Conservation (phyloP, 73 alveolate species). For the Paramecium caudatum region DNA sequence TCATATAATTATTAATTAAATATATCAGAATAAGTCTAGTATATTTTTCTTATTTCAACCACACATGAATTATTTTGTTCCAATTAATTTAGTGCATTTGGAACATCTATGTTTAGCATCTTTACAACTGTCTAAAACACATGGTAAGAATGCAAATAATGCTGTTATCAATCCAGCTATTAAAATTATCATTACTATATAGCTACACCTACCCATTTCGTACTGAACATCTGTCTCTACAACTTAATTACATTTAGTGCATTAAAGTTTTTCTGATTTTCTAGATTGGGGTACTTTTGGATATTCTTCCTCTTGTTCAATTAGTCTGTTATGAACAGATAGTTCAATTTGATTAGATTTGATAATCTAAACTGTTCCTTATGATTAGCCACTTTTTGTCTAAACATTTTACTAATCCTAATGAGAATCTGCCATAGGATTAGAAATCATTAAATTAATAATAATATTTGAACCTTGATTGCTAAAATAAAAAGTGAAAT, state of each 20-base stretch:
- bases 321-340: neutral
- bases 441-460: constrained; percentile 1
- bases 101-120: constrained; percentile 65
- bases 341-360: constrained; percentile 16
- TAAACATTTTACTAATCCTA: neutral
- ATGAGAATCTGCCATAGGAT: constrained; percentile 22
- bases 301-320: constrained; percentile 20
- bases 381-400: constrained; percentile 11
- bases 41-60: constrained; percentile 42
- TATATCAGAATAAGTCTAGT: neutral
- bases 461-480: neutral
- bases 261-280: neutral
- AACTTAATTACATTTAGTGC: constrained; percentile 4
- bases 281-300: constrained; percentile 59
- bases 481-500: constrained; percentile 1
- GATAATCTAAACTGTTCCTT: neutral
- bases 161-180: constrained; percentile 39
- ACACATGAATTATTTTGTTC: constrained; percentile 48
- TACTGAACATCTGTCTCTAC: constrained; percentile 5
- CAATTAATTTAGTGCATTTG: constrained; percentile 4
- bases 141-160: constrained; percentile 17
- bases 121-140: neutral
- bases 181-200: constrained; percentile 16
- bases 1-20: constrained; percentile 1
- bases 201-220: constrained; percentile 38